Conservation (phyloP, 495 filamentous ascomycete genomes). For the Trichodelitschia bisporula region DNA sequence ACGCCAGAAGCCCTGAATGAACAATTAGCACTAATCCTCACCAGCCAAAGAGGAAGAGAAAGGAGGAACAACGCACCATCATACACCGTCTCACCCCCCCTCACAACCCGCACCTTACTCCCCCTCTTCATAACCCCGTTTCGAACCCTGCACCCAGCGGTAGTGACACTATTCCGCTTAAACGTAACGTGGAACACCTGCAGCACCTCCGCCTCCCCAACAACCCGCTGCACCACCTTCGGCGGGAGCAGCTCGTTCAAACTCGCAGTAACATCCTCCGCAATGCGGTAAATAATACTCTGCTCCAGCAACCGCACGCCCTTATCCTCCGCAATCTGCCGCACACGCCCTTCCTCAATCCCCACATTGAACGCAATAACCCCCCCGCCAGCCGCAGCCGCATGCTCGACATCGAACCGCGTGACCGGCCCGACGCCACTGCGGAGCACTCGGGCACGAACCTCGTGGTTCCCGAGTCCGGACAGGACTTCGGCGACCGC, state of each 20-base stretch:
- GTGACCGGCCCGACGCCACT: constrained; percentile 52
- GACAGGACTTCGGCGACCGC: constrained; percentile 53
- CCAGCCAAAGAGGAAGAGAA: constrained; percentile 3
- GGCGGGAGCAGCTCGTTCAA: constrained; percentile 45
- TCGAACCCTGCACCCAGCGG: constrained; percentile 72
- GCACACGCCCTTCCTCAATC: constrained; percentile 42
- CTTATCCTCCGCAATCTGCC: constrained; percentile 36
- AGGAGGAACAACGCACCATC: constrained; percentile 35
- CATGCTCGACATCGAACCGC: constrained; percentile 79
- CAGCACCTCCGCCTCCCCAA: constrained; percentile 71
- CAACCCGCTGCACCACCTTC: constrained; percentile 34
- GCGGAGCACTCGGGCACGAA: constrained; percentile 51
- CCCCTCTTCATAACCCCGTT: constrained; percentile 45
- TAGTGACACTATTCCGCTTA: constrained; percentile 38
- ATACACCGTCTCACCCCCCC: constrained; percentile 43
- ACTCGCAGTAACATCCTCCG: constrained; percentile 51
- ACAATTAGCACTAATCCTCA: constrained; percentile 5
- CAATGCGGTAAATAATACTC: constrained; percentile 78
- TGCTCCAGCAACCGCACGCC: constrained; percentile 38
- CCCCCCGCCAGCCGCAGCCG: constrained; percentile 39
- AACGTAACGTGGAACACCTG: constrained; percentile 65
- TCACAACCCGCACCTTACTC: constrained; percentile 42
- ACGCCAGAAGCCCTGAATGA: constrained; percentile 38
- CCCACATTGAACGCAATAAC: constrained; percentile 73
- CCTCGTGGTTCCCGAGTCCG: constrained; percentile 59